Base-by-base conservation (phyloP, 2,329 filamentous ascomycete species). In the Metarhizium brunneum region DNA sequence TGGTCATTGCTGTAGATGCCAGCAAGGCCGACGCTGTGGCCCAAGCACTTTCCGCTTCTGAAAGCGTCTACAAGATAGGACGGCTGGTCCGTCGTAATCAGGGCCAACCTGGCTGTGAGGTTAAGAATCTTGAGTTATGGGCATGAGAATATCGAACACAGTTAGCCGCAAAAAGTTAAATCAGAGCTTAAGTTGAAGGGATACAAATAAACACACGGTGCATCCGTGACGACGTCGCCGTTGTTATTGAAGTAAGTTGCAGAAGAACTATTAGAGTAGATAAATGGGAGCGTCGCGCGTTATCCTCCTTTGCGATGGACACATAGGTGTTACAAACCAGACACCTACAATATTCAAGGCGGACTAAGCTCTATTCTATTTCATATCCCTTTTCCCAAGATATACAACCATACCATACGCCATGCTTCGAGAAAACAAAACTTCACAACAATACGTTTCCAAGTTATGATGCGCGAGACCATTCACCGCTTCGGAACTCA, bases 1-100 rank as follows among this genome's bases (percentile, higher is more conserved):
- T 99, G 92, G 88, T 96, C 6, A 77, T 92, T 35, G 90, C 91
- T 5, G 90, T 96, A 2, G 82, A 81, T 32, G 75, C 80, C 55
- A 78, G 75, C 38, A 80, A 87, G 62, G 88, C 78, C 2, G 78
- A 82, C 6, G 75, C 78, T 42, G 84, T 89, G 2, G 76, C 76
- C 20, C 71, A 76, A 53, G 74, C 82, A 48, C 74, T 96, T 25
- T 77, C 84, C 64, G 76, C 74, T 30, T 78, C 81, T 16, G 92
- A 96, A 78, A 85, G 76, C 57, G 90, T 95, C 3, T 90, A 81
- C 67, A 79, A 74, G 30, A 84, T 97, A 58, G 94, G 92, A 16
- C 80, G 76, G 65, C 76, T 99, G 60, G 79, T 86, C 45, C 71
- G 77, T 59, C 80, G 84, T 63, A 73, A 73, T 11, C 72, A 67